Percentiles rank a stretch among this genome's conserved stretches.
phyloP scores from a whole-genome alignment of 768 basidiomycete species.

The Amanita rimosa region DNA sequence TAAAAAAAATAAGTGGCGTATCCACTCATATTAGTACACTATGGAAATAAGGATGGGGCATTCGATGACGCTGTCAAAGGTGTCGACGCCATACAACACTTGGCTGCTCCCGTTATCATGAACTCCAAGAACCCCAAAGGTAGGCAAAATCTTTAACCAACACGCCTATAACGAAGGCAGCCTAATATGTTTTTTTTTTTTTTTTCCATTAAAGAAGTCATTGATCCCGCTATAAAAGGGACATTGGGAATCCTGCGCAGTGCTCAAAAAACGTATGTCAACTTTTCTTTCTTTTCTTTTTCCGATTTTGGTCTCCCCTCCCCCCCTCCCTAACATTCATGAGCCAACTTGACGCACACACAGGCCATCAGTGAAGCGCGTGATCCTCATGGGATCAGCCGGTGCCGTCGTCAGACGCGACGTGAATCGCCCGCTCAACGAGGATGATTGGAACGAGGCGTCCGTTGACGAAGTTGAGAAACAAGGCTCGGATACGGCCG shows the following conservation, averaged over 20 bases:
- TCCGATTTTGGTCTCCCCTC: too few species aligned
- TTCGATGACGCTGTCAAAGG: conserved; percentile 75
- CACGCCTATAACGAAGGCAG: too few species aligned
- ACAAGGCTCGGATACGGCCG: conserved; percentile 31
- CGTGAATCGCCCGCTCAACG: conserved; percentile 19
- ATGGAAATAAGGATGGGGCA: conserved; percentile 39
- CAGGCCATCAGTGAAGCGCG: conserved; percentile 38
- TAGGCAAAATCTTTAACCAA: too few species aligned
- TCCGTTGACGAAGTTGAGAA: conserved; percentile 32
- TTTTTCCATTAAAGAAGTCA: conserved; percentile 13
- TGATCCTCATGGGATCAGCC: conserved; percentile 58
- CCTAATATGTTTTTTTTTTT: too few species aligned
- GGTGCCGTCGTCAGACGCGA: conserved; percentile 30
- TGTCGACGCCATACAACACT: conserved; percentile 62
- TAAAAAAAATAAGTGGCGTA: too few species aligned
- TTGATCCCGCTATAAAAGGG: conserved; percentile 62
- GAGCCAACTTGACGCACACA: too few species aligned
- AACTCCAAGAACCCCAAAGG: conserved; percentile 30
- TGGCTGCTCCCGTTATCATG: conserved; percentile 49
- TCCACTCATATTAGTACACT: too few species aligned
- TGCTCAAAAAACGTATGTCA: conserved; percentile 39
- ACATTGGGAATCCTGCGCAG: conserved; percentile 53
- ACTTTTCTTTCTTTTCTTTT: background rate
- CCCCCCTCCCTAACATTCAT: too few species aligned
- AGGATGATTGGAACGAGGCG: conserved; percentile 52